These are phyloP conservation scores for Diaporthe longicolla DNA, from an alignment of 2,329 filamentous ascomycete genomes.

Conservation along the genomic window DNA sequence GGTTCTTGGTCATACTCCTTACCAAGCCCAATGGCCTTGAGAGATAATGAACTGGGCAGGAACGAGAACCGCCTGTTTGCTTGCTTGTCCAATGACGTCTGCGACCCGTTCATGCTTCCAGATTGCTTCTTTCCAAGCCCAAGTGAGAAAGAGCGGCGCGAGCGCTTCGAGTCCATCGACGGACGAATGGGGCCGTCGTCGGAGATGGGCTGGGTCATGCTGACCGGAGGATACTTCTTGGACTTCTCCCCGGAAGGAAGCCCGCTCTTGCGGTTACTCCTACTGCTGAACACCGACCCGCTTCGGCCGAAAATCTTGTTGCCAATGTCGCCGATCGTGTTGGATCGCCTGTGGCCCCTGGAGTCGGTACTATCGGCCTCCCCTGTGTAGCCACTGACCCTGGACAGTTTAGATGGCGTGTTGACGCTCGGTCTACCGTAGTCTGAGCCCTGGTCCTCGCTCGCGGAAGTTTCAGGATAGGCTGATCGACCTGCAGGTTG, in stretches of 20 bases:
- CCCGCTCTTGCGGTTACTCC: slow-evolving; percentile 62
- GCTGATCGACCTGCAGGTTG: slow-evolving; percentile 78
- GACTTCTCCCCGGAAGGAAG: slow-evolving; percentile 67
- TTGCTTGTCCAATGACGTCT: slow-evolving; percentile 69
- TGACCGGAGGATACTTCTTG: slow-evolving; percentile 88
- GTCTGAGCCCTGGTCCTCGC: slow-evolving; percentile 64
- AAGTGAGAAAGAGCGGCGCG: slow-evolving; percentile 79
- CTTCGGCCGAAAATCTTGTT: slow-evolving; percentile 89
- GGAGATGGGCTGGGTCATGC: slow-evolving; percentile 83
- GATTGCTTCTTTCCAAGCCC: slow-evolving; percentile 79
- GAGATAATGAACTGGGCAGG: slow-evolving; percentile 73
- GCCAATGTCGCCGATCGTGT: slow-evolving; percentile 84
- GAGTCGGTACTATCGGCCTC: slow-evolving; percentile 64
- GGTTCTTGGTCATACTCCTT: slow-evolving; percentile 66
- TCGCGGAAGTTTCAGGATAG: slow-evolving; percentile 62
- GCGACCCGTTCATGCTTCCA: slow-evolving; percentile 73
- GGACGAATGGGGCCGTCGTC: slow-evolving; percentile 68
- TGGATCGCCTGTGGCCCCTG: slow-evolving; percentile 77
- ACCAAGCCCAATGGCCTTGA: slow-evolving; percentile 74
- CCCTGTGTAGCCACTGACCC: slow-evolving; percentile 69
- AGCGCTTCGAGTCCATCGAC: slow-evolving; percentile 78
- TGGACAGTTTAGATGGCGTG: slow-evolving; percentile 71
- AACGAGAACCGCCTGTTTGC: slow-evolving; percentile 77
- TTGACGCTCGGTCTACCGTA: slow-evolving; percentile 73
- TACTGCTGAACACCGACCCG: slow-evolving; percentile 83